These are phyloP conservation scores for Thermochaetoides thermophila DNA, from an alignment of 495 filamentous ascomycete species.

Conservation along the genomic window DNA sequence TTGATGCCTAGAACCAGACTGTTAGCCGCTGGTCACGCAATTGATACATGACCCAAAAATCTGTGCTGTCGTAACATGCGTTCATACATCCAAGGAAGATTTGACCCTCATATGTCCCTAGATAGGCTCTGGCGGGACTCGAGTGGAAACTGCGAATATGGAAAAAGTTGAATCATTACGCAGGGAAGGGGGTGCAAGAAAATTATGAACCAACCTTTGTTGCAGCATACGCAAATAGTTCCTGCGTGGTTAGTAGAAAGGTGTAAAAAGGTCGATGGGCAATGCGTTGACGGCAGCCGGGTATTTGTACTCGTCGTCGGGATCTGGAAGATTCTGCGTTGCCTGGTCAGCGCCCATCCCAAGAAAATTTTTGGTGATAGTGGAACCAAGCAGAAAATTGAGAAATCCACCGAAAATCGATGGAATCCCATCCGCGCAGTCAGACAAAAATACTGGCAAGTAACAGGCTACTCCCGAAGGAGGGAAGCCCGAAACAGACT, in stretches of 20 bases:
- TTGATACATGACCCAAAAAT: conserved; percentile 4
- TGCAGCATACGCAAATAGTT: background rate
- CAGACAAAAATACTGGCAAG: conserved; percentile 99
- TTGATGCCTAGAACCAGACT: conserved; percentile 3
- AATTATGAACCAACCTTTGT: conserved; percentile 13
- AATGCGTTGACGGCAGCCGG: too few species aligned
- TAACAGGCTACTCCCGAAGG: conserved; percentile 62
- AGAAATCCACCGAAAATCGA: conserved; percentile 2
- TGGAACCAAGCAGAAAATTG: background rate
- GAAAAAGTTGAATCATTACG: conserved; percentile 40
- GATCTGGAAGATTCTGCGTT: conserved; percentile 5
- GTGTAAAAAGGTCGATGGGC: too few species aligned
- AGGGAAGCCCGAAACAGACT: conserved; percentile 52
- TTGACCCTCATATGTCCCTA: conserved; percentile 38
- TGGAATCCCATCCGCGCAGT: conserved; percentile 7
- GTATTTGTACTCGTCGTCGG: conserved; percentile 4
- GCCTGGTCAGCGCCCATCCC: conserved; percentile 7
- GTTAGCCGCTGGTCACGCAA: conserved; percentile 11
- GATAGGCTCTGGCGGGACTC: conserved; percentile 42
- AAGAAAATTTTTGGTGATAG: too few species aligned
- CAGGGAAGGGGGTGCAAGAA: conserved; percentile 10
- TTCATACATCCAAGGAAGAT: conserved; percentile 57
- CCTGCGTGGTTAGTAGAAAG: conserved; percentile 3
- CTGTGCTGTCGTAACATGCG: conserved; percentile 8
- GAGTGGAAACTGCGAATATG: conserved; percentile 58